These are phyloP conservation scores for Torrubiella hemipterigena DNA, from an alignment of 2,329 filamentous ascomycete genomes.

Conservation along the genomic window DNA sequence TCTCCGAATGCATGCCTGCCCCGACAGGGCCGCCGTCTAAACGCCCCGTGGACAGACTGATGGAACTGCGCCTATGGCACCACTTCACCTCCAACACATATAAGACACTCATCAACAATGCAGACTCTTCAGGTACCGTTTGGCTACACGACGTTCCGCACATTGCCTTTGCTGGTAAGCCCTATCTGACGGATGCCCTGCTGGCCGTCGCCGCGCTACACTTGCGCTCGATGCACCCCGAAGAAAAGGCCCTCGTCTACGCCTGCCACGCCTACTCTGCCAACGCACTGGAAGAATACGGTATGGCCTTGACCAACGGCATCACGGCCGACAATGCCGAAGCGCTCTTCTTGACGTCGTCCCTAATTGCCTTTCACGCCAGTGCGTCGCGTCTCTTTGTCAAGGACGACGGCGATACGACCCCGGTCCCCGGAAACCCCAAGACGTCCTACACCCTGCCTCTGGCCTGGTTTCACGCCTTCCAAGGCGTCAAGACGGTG, in stretches of 20 bases:
- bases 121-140: constrained; percentile 38
- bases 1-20: constrained; percentile 9
- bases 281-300: constrained; percentile 49
- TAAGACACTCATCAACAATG: constrained; percentile 44
- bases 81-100: constrained; percentile 50
- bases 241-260: constrained; percentile 47
- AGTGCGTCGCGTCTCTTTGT: constrained; percentile 50
- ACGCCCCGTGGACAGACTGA: constrained; percentile 20
- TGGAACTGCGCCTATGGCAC: constrained; percentile 53
- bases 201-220: constrained; percentile 54
- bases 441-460: constrained; percentile 43
- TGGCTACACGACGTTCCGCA: constrained; percentile 50
- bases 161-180: constrained; percentile 46
- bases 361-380: constrained; percentile 56
- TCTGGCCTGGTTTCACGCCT: constrained; percentile 53
- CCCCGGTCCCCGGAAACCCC: constrained; percentile 18
- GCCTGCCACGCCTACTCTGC: constrained; percentile 56
- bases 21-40: constrained; percentile 8
- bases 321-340: constrained; percentile 49
- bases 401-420: constrained; percentile 36
- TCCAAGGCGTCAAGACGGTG: constrained; percentile 54
- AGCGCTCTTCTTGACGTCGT: constrained; percentile 48
- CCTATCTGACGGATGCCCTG: constrained; percentile 50
- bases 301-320: constrained; percentile 40
- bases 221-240: constrained; percentile 40